These are phyloP conservation scores for Silene uniflora DNA, from an alignment of 148 eudicot genomes.

Conservation along the genomic window DNA sequence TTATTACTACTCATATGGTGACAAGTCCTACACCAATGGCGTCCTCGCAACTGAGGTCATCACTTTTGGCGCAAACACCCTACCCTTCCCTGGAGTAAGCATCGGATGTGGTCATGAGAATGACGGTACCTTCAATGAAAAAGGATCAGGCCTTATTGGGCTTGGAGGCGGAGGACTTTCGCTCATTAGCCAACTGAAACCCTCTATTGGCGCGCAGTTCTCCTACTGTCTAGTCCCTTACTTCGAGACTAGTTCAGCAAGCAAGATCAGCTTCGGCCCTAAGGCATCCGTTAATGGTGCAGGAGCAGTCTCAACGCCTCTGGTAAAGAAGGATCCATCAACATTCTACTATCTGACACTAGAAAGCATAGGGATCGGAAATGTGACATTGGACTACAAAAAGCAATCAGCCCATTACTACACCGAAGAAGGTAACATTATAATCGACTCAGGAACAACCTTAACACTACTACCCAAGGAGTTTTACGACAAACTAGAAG, in stretches of 20 bases:
- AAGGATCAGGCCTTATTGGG: slow-evolving; percentile 45
- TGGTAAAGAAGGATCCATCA: slow-evolving; percentile 10
- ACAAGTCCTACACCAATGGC: slow-evolving; percentile 28
- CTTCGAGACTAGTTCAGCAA: not conserved
- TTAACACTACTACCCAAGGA: slow-evolving; percentile 31
- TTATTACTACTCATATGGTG: slow-evolving; percentile 26
- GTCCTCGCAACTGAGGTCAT: slow-evolving; percentile 34
- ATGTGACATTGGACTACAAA: not conserved
- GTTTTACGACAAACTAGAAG: slow-evolving; percentile 23
- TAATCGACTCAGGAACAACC: slow-evolving; percentile 57
- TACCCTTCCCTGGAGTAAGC: slow-evolving; percentile 18
- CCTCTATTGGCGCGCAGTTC: slow-evolving; percentile 38
- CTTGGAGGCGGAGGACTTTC: slow-evolving; percentile 45
- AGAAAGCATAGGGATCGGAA: slow-evolving; percentile 34
- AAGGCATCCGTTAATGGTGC: slow-evolving; percentile 28
- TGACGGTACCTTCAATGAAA: slow-evolving; percentile 28
- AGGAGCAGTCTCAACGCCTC: slow-evolving; percentile 38
- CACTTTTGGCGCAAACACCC: slow-evolving; percentile 22
- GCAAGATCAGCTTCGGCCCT: slow-evolving; percentile 38
- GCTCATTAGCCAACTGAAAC: slow-evolving; percentile 33
- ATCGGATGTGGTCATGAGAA: slow-evolving; percentile 51
- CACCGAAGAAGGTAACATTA: slow-evolving; percentile 36
- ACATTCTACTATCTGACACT: slow-evolving; percentile 34
- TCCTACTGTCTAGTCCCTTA: slow-evolving; percentile 42
- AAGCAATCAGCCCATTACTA: not conserved